phyloP scores from a whole-genome alignment of 2,329 filamentous ascomycete genomes.

The Emydomyces testavorans region DNA sequence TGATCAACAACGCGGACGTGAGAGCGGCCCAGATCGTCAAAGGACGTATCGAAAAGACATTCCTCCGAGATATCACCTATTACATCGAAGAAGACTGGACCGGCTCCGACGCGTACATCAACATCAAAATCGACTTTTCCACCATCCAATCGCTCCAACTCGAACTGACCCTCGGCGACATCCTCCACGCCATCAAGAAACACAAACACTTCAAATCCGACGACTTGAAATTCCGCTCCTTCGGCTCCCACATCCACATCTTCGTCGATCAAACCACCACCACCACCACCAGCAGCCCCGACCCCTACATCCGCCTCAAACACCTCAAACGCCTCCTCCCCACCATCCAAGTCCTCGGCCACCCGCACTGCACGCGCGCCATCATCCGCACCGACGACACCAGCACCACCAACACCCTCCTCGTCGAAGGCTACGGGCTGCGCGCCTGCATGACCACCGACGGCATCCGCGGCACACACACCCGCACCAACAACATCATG shows the following conservation, averaged over 20 bases:
- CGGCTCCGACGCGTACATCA: slow-evolving; percentile 61
- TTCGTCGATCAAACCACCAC: slow-evolving; percentile 44
- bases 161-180: slow-evolving; percentile 61
- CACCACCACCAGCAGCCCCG: slow-evolving; percentile 32
- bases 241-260: slow-evolving; percentile 54
- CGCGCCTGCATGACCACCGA: slow-evolving; percentile 84
- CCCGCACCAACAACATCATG: slow-evolving; percentile 76
- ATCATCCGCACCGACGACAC: slow-evolving; percentile 74
- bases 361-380: slow-evolving; percentile 71
- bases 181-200: slow-evolving; percentile 62
- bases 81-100: slow-evolving; percentile 85
- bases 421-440: slow-evolving; percentile 89
- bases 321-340: slow-evolving; percentile 73
- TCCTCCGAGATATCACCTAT: slow-evolving; percentile 64
- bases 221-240: slow-evolving; percentile 50
- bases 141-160: slow-evolving; percentile 71
- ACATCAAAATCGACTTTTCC: slow-evolving; percentile 68
- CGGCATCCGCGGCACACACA: slow-evolving; percentile 68
- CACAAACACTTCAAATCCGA: slow-evolving; percentile 63
- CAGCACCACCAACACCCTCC: slow-evolving; percentile 57
- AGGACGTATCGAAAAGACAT: slow-evolving; percentile 89
- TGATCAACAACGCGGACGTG: slow-evolving; percentile 63
- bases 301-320: slow-evolving; percentile 55
- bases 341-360: slow-evolving; percentile 75
- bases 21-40: slow-evolving; percentile 83